Evolutionary conservation across 2,329 filamentous ascomycete genomes (phyloP).

Genomic region (Ceratocystis variospora): DNA sequence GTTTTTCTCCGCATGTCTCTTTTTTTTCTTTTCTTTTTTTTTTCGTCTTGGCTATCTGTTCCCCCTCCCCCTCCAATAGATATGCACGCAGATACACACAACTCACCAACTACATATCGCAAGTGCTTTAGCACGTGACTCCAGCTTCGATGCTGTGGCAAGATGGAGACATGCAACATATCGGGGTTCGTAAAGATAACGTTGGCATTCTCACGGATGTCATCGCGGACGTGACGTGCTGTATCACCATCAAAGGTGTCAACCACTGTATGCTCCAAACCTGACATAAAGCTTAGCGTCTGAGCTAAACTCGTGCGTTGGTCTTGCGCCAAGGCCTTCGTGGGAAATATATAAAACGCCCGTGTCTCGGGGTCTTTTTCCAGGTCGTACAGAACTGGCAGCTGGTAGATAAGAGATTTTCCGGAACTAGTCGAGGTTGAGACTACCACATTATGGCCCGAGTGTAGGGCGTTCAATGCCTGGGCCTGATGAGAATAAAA

Average conservation of each 20-base stretch:
- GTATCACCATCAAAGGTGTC: slow-evolving; percentile 97
- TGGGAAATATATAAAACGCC: slow-evolving; percentile 97
- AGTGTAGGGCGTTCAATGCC: slow-evolving; percentile 75
- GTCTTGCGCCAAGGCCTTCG: slow-evolving; percentile 90
- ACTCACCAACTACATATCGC: slow-evolving; percentile 63
- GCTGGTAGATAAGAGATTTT: slow-evolving; percentile 94
- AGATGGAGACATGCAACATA: slow-evolving; percentile 88
- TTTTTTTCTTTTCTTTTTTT: not conserved
- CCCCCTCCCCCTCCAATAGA: not conserved
- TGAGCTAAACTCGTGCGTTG: slow-evolving; percentile 80
- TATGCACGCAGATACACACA: slow-evolving; percentile 10
- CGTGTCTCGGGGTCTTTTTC: slow-evolving; percentile 63
- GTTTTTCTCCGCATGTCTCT: not conserved
- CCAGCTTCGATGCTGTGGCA: slow-evolving; percentile 87
- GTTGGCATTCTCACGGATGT: slow-evolving; percentile 72
- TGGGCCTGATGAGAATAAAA: slow-evolving; percentile 88
- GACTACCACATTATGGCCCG: slow-evolving; percentile 77
- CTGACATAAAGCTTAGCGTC: slow-evolving; percentile 65
- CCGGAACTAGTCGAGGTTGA: slow-evolving; percentile 92
- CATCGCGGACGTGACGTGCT: slow-evolving; percentile 60
- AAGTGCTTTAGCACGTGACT: slow-evolving; percentile 76
- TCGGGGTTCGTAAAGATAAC: slow-evolving; percentile 98
- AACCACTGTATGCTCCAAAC: slow-evolving; percentile 60
- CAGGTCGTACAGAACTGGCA: slow-evolving; percentile 77
- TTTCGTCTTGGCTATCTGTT: not conserved